Evolutionary conservation across 2,329 filamentous ascomycete genomes (phyloP).

Genomic region (Diaporthe batatas): DNA sequence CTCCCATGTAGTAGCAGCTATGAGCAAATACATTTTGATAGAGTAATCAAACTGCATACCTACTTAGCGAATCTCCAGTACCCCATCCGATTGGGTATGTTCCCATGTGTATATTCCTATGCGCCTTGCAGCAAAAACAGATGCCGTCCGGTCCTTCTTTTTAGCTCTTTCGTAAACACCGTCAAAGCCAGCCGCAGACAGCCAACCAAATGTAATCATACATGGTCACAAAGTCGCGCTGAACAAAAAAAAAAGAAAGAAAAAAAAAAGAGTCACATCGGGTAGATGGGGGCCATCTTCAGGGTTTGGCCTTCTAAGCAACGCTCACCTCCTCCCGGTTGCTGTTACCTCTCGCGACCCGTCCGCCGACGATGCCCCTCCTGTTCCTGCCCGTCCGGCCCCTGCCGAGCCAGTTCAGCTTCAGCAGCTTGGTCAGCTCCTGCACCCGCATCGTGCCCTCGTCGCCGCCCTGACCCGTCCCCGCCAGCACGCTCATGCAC

Average conservation of each 20-base stretch:
- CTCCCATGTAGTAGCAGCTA: neutral
- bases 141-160: slow-evolving; percentile 22
- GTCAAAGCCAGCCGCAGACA: neutral
- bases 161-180: slow-evolving; percentile 18
- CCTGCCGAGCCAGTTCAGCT: slow-evolving; percentile 95
- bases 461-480: slow-evolving; percentile 66
- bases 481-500: slow-evolving; percentile 91
- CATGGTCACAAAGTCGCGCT: neutral
- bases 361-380: slow-evolving; percentile 85
- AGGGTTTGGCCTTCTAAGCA: slow-evolving; percentile 35
- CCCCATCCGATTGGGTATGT: slow-evolving; percentile 14
- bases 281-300: too few relatives aligned
- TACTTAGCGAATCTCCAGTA: neutral
- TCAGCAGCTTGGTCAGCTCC: slow-evolving; percentile 86
- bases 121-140: slow-evolving; percentile 37
- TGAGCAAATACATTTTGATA: neutral
- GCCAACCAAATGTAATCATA: slow-evolving; percentile 15
- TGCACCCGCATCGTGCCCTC: slow-evolving; percentile 84
- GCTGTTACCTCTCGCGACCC: slow-evolving; percentile 59
- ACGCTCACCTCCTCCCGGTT: slow-evolving; percentile 60
- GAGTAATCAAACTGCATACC: slow-evolving; percentile 14
- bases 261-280: neutral
- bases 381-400: slow-evolving; percentile 91
- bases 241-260: neutral
- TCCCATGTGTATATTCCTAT: slow-evolving; percentile 45